Evolutionary conservation across 2,329 filamentous ascomycete species (phyloP), one percentile per base, ranked within the genome.

Genomic region (Fusarium kyushuense): DNA sequence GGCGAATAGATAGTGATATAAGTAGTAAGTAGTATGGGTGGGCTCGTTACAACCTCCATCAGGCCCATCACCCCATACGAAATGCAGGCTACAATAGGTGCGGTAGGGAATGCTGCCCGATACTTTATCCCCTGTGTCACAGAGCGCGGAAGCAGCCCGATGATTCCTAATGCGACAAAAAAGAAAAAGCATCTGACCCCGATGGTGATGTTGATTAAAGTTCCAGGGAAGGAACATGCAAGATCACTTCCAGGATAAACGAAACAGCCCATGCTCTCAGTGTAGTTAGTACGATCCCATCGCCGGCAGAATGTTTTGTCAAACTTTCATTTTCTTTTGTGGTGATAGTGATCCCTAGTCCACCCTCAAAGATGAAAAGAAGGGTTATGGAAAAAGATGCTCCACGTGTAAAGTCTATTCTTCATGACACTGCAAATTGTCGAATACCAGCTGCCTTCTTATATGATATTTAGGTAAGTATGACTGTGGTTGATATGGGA

Each of bases 21-120:
- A n/a, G n/a, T n/a, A n/a, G 40, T 25, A 27, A 49, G 29, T 42
- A 41, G 38, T 40, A 40, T 23, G 36, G 5, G 9, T 17, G 23
- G 54, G 60, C 64, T 68, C 36, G 12, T 30, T 45, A 41, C 21
- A 17, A 17, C 25, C 36, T 46, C 21, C 21, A 35, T 17, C 25
- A 33, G 32, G 51, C 49, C 57, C 55, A 55, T 69, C 66, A 69
- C 62, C 65, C 66, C 65, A 69, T 69, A 56, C 32, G n/a, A 56
- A 41, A 58, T 67, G 62, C 61, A 58, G 38, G 65, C 57, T 45
- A 41, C 53, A 63, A 49, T 46, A 27, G 38, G 65, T 67, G 65
- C 27, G 9, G 27, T 27, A 53, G 60, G 58, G 60, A 25, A 30
- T 43, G 40, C 65, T 58, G 55, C 48, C 65, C 41, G 56, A 54